Percentiles rank a stretch among this genome's conserved stretches.
These are phyloP conservation scores for Dryas integrifolia DNA, from an alignment of 331 rosid genomes.

Conservation along the genomic window DNA sequence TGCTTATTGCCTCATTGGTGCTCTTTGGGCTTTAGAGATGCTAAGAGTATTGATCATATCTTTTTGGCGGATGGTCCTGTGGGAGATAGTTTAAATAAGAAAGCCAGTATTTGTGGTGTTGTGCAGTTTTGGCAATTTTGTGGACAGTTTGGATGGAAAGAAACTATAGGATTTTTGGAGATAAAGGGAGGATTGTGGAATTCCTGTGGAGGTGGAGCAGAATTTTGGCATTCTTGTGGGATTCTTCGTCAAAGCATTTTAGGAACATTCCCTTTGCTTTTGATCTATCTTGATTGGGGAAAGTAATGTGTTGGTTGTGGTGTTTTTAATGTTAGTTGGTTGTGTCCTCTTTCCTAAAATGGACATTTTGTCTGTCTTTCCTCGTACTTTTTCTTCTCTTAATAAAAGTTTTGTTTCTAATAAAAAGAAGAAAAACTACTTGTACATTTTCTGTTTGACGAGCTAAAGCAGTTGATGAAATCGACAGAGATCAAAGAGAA, in stretches of 20 bases:
- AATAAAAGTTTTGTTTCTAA: too few relatives aligned
- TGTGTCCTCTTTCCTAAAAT: not conserved
- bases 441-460: not conserved
- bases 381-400: not conserved
- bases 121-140: not conserved
- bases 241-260: too few relatives aligned
- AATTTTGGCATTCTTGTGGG: too few relatives aligned
- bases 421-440: too few relatives aligned
- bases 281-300: not conserved
- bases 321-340: not conserved
- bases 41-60: not conserved
- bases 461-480: not conserved
- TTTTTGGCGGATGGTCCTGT: not conserved
- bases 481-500: not conserved
- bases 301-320: not conserved
- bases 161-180: not conserved
- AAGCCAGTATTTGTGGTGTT: not conserved
- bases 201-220: not conserved
- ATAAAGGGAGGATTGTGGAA: not conserved
- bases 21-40: not conserved
- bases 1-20: not conserved
- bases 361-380: not conserved
- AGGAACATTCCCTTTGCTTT: not conserved
- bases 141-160: constrained; percentile 2
- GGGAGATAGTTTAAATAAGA: not conserved